These are phyloP conservation scores for Volvox reticuliferus DNA, from an alignment of 139 green algal species.

Conservation along the genomic window DNA sequence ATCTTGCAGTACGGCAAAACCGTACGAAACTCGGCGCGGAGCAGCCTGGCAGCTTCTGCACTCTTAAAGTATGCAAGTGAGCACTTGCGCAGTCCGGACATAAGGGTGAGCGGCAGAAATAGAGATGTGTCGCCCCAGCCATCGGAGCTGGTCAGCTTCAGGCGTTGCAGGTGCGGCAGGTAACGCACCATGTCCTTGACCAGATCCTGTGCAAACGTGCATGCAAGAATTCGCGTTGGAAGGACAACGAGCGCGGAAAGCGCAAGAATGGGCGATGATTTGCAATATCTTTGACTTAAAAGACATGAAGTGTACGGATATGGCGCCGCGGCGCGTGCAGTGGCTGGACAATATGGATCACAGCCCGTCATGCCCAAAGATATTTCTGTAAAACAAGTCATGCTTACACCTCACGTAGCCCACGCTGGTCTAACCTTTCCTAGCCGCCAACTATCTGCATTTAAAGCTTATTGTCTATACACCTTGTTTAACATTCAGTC, in stretches of 20 bases:
- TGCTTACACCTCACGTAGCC: no score
- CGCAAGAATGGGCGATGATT: neutral
- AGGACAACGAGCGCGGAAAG: no score
- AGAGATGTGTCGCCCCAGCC: conserved; percentile 40
- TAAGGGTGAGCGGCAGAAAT: conserved; percentile 38
- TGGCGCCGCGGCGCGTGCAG: no score
- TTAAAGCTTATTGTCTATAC: no score
- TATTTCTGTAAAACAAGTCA: no score
- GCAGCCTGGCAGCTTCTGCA: conserved; percentile 3
- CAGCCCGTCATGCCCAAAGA: no score
- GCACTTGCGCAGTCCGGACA: conserved; percentile 46
- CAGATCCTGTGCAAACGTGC: conserved; percentile 7
- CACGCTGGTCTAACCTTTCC: no score
- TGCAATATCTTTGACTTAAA: neutral
- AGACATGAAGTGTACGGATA: neutral
- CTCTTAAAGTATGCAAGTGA: conserved; percentile 43
- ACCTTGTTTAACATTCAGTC: neutral
- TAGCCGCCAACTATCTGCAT: no score
- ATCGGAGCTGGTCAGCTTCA: conserved; percentile 40
- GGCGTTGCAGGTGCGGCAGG: conserved; percentile 37
- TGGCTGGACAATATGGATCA: no score
- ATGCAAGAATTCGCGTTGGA: neutral
- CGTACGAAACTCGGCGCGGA: conserved; percentile 38
- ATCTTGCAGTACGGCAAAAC: conserved; percentile 50
- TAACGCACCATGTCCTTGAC: conserved; percentile 42